These are phyloP conservation scores for Colletotrichum shisoi DNA, from an alignment of 2,329 filamentous ascomycete species.

Conservation along the genomic window DNA sequence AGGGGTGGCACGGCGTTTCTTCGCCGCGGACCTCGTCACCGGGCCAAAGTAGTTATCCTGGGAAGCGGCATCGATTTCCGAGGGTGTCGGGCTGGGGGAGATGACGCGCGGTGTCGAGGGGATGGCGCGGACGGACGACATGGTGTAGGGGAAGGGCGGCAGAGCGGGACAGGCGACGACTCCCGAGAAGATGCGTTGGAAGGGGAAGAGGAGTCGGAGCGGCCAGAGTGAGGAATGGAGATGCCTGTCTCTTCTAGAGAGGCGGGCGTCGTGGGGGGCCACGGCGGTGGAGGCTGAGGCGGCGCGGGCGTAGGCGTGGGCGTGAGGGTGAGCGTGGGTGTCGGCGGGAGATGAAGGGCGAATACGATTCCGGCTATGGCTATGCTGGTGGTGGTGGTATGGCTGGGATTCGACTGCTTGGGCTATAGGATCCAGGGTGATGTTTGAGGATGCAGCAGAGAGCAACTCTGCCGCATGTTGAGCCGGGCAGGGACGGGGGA, in stretches of 20 bases:
- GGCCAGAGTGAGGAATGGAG: constrained; percentile 59
- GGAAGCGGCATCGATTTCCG: constrained; percentile 62
- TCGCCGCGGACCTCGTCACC: constrained; percentile 76
- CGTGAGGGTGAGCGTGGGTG: constrained; percentile 17
- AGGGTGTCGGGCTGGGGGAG: constrained; percentile 82
- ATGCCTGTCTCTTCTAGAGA: constrained; percentile 62
- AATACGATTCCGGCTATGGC: constrained; percentile 41
- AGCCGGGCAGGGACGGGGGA: constrained; percentile 40
- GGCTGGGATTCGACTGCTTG: constrained; percentile 48
- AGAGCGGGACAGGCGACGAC: constrained; percentile 64
- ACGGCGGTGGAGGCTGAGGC: constrained; percentile 41
- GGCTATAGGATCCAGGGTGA: constrained; percentile 67
- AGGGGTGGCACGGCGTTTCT: constrained; percentile 64
- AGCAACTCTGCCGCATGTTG: constrained; percentile 66
- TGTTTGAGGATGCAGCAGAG: constrained; percentile 62
- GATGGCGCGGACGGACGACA: constrained; percentile 65
- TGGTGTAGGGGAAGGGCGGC: constrained; percentile 65
- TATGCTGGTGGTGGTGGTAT: constrained; percentile 45
- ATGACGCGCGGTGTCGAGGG: constrained; percentile 87
- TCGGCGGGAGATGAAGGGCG: constrained; percentile 40
- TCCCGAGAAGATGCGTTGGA: constrained; percentile 63
- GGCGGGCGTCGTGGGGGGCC: constrained; percentile 43
- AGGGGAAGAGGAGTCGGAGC: constrained; percentile 54
- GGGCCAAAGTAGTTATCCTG: constrained; percentile 75
- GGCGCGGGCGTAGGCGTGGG: constrained; percentile 36